Conservation (phyloP, 2,329 filamentous ascomycete genomes). For the Fusarium compactum region DNA sequence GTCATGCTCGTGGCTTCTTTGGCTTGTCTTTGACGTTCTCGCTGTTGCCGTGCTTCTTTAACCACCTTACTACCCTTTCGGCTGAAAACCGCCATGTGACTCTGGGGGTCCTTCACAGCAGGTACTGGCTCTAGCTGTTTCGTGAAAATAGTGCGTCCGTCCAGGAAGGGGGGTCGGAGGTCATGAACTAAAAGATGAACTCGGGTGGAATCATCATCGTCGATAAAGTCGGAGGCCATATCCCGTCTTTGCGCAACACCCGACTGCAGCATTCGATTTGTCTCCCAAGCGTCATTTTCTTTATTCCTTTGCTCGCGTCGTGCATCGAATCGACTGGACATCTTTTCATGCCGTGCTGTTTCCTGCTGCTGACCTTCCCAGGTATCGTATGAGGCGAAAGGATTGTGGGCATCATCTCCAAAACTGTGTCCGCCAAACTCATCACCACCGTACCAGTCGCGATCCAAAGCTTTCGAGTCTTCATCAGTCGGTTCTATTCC, state of each 20-base stretch:
- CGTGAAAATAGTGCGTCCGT: conserved; percentile 95
- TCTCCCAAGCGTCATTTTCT: conserved; percentile 98
- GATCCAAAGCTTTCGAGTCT: conserved; percentile 81
- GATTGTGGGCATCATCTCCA: conserved; percentile 93
- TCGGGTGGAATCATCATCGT: conserved; percentile 90
- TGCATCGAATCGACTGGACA: conserved; percentile 75
- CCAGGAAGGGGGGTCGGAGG: conserved; percentile 91
- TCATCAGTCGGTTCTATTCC: conserved; percentile 73
- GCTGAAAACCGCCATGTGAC: conserved; percentile 98
- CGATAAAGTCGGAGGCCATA: conserved; percentile 79
- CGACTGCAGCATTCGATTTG: conserved; percentile 97
- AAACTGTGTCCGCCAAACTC: conserved; percentile 85
- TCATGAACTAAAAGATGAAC: conserved; percentile 95
- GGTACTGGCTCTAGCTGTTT: conserved; percentile 96
- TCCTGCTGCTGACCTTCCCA: conserved; percentile 85
- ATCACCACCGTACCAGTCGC: conserved; percentile 93
- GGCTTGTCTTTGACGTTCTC: conserved; percentile 92
- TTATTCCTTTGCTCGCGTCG: conserved; percentile 87
- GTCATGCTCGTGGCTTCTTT: conserved; percentile 94
- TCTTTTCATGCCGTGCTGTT: conserved; percentile 81
- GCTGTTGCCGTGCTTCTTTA: conserved; percentile 88
- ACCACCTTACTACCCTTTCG: conserved; percentile 95
- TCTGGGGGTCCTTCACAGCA: conserved; percentile 91
- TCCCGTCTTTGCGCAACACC: conserved; percentile 92
- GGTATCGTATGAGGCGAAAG: conserved; percentile 82